Evolutionary conservation across 306 rosid species (phyloP), one percentile per base, ranked within the genome.

Genomic region (Lotus japonicus): DNA sequence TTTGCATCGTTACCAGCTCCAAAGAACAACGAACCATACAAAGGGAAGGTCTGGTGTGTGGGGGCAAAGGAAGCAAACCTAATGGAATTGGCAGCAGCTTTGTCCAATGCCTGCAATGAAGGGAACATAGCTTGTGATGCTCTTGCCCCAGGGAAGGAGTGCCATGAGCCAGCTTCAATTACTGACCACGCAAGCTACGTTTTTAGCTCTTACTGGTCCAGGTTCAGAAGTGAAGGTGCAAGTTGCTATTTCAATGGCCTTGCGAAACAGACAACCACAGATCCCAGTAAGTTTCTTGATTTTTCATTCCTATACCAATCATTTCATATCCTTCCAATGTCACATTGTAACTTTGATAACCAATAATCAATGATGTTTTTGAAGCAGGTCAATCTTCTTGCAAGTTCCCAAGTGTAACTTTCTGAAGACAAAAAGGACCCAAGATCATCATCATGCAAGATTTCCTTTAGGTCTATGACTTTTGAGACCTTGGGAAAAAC

Each of bases 241-340:
- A 84, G 70, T 21, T 87, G 84, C 58, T 39, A 65, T 46, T 87
- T 82, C 74, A 68, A 82, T 73, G 92, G 87, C 14, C 84, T 87
- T 12, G 89, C 87, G 0, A 55, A 53, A 66, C 64, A 77, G 9
- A 80, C 92, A 16, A 60, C 73, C 0, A 58, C 2, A 3, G 79
- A 87, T 72, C 89, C 87, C 0, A 82, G 87, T 87, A 68, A 68
- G 89, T 61, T 52, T 11, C 17, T 31, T 0, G 7, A 23, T 5
- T 6, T 13, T 52, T n/a, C 11, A 11, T 4, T 5, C 7, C 36
- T 5, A 31, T 31, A 7, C 5, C 36, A 0, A 31, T 31, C 36
- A 4, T 4, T 31, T 31, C 36, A 31, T 5, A 5, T 31, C 36
- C 0, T 31, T 31, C 6, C 7, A 31, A 0, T 31, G 7, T 31